Evolutionary conservation across 2,329 filamentous ascomycete species (phyloP), one percentile per base, ranked within the genome.

Genomic region (Alternaria postmessia): DNA sequence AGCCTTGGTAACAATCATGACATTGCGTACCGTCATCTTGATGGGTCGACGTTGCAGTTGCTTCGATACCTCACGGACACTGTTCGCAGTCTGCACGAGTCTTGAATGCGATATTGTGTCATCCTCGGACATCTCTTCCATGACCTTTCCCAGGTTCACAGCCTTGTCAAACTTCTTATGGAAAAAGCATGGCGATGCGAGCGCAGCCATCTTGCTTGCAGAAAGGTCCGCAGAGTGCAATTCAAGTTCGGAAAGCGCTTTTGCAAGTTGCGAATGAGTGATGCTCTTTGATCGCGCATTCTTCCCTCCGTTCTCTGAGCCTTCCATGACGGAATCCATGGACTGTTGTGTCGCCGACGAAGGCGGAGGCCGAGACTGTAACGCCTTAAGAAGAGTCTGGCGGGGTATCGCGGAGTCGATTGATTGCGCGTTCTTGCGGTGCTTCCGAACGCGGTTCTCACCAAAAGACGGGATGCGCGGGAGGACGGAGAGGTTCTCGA

Each of bases 1-100:
- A 22, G 95, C 95, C 81, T 98, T 99, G 63, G 95, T 99, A 66
- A 99, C 92, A 73, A 99, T 97, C 95, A 99, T 98, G 73, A 99
- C 88, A 77, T 93, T 97, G 74, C 88, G 89, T 47, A 99, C 94
- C 11, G 94, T 94, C 67, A 94, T 90, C 80, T 92, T 95, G 79
- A 98, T 93, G 22, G 95, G 94, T 41, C 93, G 88, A 57, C 94
- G 89, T 81, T 97, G 94, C 59, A 99, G 85, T 81, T 98, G 95
- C 79, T 96, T 94, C 16, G 93, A 96, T 12, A 99, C 94, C 80
- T 99, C 95, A 54, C 95, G 89, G 20, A 99, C 95, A 47, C 93
- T 92, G 0, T 93, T 96, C 51, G 95, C 95, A 0, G 95, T 99
- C 82, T 97, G 94, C 73, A 97, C 92, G 42, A 99, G 87, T 54